phyloP scores from a whole-genome alignment of 2,329 filamentous ascomycete genomes.

The Colletotrichum orchidophilum region DNA sequence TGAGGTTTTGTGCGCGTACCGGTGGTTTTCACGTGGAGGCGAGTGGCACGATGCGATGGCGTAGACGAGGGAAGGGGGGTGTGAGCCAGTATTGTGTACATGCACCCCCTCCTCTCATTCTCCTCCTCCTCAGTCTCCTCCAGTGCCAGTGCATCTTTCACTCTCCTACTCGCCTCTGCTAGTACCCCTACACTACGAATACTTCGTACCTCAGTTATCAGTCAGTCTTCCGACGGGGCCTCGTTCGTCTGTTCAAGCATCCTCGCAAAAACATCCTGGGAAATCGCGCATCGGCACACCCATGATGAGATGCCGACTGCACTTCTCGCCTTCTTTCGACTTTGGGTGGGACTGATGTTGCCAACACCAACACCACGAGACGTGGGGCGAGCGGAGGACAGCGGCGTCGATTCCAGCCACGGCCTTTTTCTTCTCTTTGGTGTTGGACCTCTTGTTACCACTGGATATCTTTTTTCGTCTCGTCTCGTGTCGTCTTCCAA shows the following conservation, averaged over 20 bases:
- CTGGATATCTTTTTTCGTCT: background rate
- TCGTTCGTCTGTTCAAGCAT: background rate
- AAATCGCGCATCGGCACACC: slow-evolving; percentile 32
- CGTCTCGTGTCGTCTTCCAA: background rate
- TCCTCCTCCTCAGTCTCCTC: background rate
- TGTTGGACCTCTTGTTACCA: background rate
- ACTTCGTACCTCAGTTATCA: slow-evolving; percentile 4
- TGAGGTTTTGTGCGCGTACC: slow-evolving; percentile 23
- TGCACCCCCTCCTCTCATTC: background rate
- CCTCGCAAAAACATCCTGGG: slow-evolving; percentile 11
- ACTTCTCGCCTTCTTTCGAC: background rate
- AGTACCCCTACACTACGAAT: background rate
- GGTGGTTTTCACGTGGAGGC: slow-evolving; percentile 31
- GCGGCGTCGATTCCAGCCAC: slow-evolving; percentile 15
- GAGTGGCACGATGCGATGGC: slow-evolving; percentile 29
- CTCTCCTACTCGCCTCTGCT: background rate
- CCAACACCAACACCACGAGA: background rate
- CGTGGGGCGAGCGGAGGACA: slow-evolving; percentile 7
- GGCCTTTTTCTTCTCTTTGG: background rate
- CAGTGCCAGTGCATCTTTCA: background rate
- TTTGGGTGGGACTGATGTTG: background rate
- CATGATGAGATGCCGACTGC: slow-evolving; percentile 25
- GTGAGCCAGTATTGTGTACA: background rate
- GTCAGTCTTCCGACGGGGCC: slow-evolving; percentile 11
- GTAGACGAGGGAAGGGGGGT: slow-evolving; percentile 1